Conservation (phyloP, 495 filamentous ascomycete genomes). For the Penicillium atrosanguineum region DNA sequence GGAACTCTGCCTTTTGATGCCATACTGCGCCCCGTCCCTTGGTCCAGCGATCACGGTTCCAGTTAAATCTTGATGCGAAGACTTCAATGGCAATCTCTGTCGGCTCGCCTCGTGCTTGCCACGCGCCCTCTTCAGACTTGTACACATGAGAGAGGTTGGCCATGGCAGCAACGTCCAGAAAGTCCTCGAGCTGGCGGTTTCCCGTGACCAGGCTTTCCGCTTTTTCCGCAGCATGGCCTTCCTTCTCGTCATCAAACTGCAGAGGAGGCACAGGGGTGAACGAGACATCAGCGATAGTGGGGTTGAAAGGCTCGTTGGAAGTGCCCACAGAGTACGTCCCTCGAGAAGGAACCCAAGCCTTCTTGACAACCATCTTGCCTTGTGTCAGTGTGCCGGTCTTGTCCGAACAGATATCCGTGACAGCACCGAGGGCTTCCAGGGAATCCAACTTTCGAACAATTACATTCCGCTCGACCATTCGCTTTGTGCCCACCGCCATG, state of each 20-base stretch:
- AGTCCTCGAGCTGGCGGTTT: conserved; percentile 35
- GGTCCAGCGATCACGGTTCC: conserved; percentile 47
- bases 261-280: conserved; percentile 32
- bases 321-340: conserved; percentile 54
- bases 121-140: conserved; percentile 38
- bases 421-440: conserved; percentile 79
- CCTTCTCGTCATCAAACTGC: conserved; percentile 21
- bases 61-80: conserved; percentile 54
- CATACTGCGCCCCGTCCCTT: conserved; percentile 39
- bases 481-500: conserved; percentile 60
- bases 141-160: conserved; percentile 57
- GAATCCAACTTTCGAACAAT: conserved; percentile 63
- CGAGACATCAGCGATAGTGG: conserved; percentile 41
- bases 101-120: conserved; percentile 57
- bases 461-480: conserved; percentile 62
- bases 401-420: conserved; percentile 89
- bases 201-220: conserved; percentile 16
- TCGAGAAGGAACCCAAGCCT: conserved; percentile 62
- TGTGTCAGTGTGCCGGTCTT: conserved; percentile 80
- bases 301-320: conserved; percentile 48
- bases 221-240: conserved; percentile 14
- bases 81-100: conserved; percentile 64
- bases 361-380: conserved; percentile 77
- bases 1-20: conserved; percentile 52
- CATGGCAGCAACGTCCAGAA: conserved; percentile 53